Base-by-base conservation (phyloP, 805 yeast species). In the Suhomyces tanzawaensis region DNA sequence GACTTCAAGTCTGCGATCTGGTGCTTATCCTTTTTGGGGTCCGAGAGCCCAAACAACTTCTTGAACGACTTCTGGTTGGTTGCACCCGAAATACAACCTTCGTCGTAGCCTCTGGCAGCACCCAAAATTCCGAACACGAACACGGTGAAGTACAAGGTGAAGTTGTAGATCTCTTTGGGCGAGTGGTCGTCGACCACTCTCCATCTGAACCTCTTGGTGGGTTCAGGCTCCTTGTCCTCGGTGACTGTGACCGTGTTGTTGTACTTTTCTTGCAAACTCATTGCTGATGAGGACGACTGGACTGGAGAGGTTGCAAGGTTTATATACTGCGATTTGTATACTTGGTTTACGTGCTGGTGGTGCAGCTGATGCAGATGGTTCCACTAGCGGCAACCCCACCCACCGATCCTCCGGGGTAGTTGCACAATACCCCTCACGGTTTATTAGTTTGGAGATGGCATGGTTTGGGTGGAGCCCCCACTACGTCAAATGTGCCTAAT, bases 71-170 rank as follows among this genome's bases (percentile, higher is more conserved):
- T 41, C 47, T 71, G 78, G 8, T 72, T 62, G 15, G 71, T 58
- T 5, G 69, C 57, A 9, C 77, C 79, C 7, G 77, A 58, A 23
- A 72, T 64, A 42, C 57, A 58, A 23, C 82, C 82, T 52, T 78
- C 82, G 52, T 78, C 82, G 32, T 64, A 69, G 11, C 82, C 83
- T 55, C 83, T 58, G 4, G 79, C 77, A 23, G 73, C 64, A 5
- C 83, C 83, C 30, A 76, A 53, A 13, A 77, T 52, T 32, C 82
- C 83, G 55, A 77, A 78, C 2, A 74, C 64, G 21, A 70, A 56
- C 11, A 74, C 70, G 1, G 76, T 62, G 31, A 67, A 45, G 53
- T 58, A 74, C 26, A 77, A 62, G 7, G 69, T 65, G 49, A 58
- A 45, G 59, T 77, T 76, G 46, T 65, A 76, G 19, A 74, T 68